Evolutionary conservation across 1,139 yeast species (phyloP).

Genomic region (Candida sojae): DNA sequence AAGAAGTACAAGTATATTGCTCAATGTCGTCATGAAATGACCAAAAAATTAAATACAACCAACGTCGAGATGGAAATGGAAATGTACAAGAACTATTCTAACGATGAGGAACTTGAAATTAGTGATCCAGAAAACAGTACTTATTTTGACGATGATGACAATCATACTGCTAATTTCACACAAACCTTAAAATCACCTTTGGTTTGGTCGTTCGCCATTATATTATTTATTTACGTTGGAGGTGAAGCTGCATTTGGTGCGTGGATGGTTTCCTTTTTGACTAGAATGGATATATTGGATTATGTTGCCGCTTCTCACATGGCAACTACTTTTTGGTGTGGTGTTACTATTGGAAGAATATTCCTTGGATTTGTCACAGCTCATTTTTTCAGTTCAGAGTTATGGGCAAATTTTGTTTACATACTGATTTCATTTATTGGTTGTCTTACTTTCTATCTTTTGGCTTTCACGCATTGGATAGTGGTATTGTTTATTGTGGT

Average conservation of each 20-base stretch:
- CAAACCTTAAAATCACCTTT: constrained; percentile 43
- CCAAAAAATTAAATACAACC: constrained; percentile 11
- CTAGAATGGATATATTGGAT: constrained; percentile 47
- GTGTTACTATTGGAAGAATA: constrained; percentile 63
- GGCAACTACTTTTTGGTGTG: constrained; percentile 67
- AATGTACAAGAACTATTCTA: constrained; percentile 7
- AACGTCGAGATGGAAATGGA: neutral
- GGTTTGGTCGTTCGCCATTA: constrained; percentile 49
- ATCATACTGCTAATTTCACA: constrained; percentile 21
- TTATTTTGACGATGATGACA: constrained; percentile 15
- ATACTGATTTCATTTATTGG: constrained; percentile 32
- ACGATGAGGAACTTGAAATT: constrained; percentile 14
- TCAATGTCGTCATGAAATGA: constrained; percentile 11
- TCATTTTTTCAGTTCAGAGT: constrained; percentile 43
- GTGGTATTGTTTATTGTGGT: constrained; percentile 34
- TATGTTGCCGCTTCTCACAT: constrained; percentile 56
- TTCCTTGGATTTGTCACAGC: constrained; percentile 63
- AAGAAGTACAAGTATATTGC: constrained; percentile 49
- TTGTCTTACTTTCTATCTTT: constrained; percentile 30
- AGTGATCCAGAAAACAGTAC: constrained; percentile 6
- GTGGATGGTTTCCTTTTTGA: constrained; percentile 63
- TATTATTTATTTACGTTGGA: constrained; percentile 64
- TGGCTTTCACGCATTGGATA: constrained; percentile 19
- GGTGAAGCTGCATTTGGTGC: constrained; percentile 70
- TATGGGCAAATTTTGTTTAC: constrained; percentile 41